A percentile compares a stretch with the other conserved stretches of the same genome.
Conservation (phyloP, 2,329 filamentous ascomycete genomes). For the Epichloe hybrida region DNA sequence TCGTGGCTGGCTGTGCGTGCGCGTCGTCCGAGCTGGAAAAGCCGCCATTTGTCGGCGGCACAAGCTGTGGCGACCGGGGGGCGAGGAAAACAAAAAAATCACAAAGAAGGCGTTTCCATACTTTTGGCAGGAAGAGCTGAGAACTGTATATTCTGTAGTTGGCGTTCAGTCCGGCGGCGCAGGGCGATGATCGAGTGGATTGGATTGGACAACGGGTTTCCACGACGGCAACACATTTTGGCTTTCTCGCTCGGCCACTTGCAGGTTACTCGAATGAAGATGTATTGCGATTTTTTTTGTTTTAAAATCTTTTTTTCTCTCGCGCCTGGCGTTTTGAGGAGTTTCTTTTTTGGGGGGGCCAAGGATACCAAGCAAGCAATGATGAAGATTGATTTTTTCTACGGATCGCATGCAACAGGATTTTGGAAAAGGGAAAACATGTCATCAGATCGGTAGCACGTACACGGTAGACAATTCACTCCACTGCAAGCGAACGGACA, state of each 20-base stretch:
- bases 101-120: not conserved
- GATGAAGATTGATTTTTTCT: too few species aligned
- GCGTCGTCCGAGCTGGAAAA: not conserved
- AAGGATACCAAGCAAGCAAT: not conserved
- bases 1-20: not conserved
- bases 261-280: too few species aligned
- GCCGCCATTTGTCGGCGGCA: not conserved
- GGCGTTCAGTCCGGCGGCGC: constrained; percentile 4
- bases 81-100: not conserved
- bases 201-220: too few species aligned
- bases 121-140: not conserved
- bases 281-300: too few species aligned
- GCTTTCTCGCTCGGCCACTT: too few species aligned
- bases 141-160: not conserved
- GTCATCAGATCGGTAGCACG: not conserved
- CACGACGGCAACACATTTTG: too few species aligned
- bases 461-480: too few species aligned
- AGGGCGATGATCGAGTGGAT: not conserved
- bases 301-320: too few species aligned
- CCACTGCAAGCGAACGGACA: too few species aligned
- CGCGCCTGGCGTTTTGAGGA: not conserved
- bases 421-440: not conserved
- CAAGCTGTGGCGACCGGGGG: not conserved
- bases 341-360: not conserved
- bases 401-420: not conserved